These are phyloP conservation scores for Vitis hybrid DNA, from an alignment of 177 flowering plant genomes.

Conservation along the genomic window DNA sequence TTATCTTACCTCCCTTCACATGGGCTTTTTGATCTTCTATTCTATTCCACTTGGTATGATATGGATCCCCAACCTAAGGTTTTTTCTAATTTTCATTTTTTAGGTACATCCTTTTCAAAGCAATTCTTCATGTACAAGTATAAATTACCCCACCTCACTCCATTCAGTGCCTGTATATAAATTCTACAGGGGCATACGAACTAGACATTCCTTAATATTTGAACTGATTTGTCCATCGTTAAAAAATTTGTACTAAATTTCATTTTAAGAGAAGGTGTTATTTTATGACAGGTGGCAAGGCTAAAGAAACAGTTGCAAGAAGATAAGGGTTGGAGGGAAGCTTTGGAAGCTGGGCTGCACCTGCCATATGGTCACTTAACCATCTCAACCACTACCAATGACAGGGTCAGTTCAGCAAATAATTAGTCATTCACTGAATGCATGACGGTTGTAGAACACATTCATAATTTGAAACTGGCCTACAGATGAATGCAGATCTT, in stretches of 20 bases:
- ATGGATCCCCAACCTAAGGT: too few species aligned
- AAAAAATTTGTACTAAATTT: not conserved
- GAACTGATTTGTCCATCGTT: not conserved
- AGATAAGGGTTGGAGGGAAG: conserved; percentile 63
- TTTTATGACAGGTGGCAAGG: conserved; percentile 58
- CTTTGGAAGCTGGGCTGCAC: conserved; percentile 68
- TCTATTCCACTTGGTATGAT: too few species aligned
- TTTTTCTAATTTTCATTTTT: too few species aligned
- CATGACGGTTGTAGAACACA: too few species aligned
- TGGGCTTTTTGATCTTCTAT: too few species aligned
- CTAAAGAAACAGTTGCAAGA: conserved; percentile 72
- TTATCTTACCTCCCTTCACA: too few species aligned
- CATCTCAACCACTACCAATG: conserved; percentile 41
- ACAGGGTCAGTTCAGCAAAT: conserved; percentile 48
- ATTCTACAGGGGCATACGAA: too few species aligned
- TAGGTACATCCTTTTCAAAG: too few species aligned
- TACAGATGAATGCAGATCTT: conserved; percentile 66
- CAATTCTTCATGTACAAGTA: too few species aligned
- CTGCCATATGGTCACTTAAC: conserved; percentile 27
- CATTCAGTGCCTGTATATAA: too few species aligned
- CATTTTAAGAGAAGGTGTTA: not conserved
- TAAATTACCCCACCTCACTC: too few species aligned
- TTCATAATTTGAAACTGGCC: conserved; percentile 14
- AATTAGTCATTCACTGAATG: not conserved
- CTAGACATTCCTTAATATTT: too few species aligned